Conservation (phyloP, 352 stramenopile genomes). For the Phytophthora boehmeriae region DNA sequence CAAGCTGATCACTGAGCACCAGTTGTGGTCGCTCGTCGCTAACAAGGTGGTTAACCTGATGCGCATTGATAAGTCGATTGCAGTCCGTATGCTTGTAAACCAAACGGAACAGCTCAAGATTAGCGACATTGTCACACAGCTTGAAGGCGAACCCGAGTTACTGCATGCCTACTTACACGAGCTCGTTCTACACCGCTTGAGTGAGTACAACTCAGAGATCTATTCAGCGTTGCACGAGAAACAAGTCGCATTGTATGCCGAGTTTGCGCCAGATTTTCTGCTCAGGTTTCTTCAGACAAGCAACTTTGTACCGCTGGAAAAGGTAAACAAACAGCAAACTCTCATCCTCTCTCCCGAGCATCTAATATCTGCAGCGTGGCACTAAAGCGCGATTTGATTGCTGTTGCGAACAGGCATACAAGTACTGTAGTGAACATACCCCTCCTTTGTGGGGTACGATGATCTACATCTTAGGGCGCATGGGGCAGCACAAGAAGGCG, state of each 20-base stretch:
- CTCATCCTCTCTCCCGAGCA: neutral
- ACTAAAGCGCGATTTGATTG: too few relatives aligned
- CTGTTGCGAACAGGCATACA: constrained; percentile 52
- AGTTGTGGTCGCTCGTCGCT: constrained; percentile 77
- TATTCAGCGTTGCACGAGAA: constrained; percentile 76
- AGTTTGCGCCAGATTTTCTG: constrained; percentile 66
- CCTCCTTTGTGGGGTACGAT: constrained; percentile 85
- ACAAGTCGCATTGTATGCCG: constrained; percentile 76
- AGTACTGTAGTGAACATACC: constrained; percentile 75
- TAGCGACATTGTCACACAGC: constrained; percentile 73
- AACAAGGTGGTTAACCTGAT: constrained; percentile 83
- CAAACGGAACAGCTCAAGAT: constrained; percentile 86
- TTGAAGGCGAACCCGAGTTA: constrained; percentile 62
- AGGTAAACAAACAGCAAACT: constrained; percentile 43
- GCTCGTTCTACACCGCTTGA: constrained; percentile 67
- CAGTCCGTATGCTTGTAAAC: constrained; percentile 80
- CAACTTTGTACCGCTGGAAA: constrained; percentile 85
- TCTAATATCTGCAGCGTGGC: neutral
- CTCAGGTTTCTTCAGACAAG: constrained; percentile 83
- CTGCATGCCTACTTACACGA: constrained; percentile 83
- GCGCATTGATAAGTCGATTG: constrained; percentile 72
- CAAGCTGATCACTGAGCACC: constrained; percentile 84
- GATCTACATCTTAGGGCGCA: constrained; percentile 88
- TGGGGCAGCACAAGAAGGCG: constrained; percentile 87
- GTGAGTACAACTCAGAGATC: constrained; percentile 81